phyloP scores from a whole-genome alignment of 2,329 filamentous ascomycete species.

The Trichophyton simii region DNA sequence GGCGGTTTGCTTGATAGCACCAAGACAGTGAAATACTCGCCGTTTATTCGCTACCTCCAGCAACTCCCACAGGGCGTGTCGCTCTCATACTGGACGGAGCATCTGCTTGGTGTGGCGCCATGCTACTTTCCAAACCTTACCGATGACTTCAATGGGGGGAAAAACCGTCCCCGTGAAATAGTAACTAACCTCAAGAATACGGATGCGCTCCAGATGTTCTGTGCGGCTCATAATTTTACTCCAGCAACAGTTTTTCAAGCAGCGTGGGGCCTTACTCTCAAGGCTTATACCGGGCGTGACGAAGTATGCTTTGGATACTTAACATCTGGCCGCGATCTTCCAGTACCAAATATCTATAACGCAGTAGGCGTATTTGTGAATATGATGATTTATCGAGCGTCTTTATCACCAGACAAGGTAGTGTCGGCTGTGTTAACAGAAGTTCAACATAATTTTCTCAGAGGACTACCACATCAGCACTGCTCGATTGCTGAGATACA shows the following conservation, averaged over 20 bases:
- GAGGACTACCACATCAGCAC: slow-evolving; percentile 49
- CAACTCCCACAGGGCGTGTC: slow-evolving; percentile 17
- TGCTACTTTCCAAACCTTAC: slow-evolving; percentile 27
- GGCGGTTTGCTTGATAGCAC: slow-evolving; percentile 18
- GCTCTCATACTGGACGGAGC: slow-evolving; percentile 25
- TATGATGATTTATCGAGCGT: slow-evolving; percentile 28
- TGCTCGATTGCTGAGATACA: slow-evolving; percentile 38
- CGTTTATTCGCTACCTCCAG: slow-evolving; percentile 26
- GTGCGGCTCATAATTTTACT: slow-evolving; percentile 21
- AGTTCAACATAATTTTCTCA: slow-evolving; percentile 42
- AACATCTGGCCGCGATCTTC: slow-evolving; percentile 41
- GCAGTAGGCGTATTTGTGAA: slow-evolving; percentile 31
- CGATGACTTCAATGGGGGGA: background rate
- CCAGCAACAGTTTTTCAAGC: slow-evolving; percentile 40
- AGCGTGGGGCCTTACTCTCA: slow-evolving; percentile 41
- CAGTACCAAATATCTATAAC: slow-evolving; percentile 30
- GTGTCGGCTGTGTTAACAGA: slow-evolving; percentile 38
- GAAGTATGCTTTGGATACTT: slow-evolving; percentile 45
- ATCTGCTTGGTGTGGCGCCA: slow-evolving; percentile 28
- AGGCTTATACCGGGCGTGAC: slow-evolving; percentile 34
- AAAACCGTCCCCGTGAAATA: slow-evolving; percentile 2
- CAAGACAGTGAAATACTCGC: slow-evolving; percentile 23
- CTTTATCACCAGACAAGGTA: slow-evolving; percentile 22
- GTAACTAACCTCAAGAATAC: slow-evolving; percentile 3
- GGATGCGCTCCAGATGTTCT: slow-evolving; percentile 3